phyloP scores from a whole-genome alignment of 345 rosid species.

The Reutealis trisperma region DNA sequence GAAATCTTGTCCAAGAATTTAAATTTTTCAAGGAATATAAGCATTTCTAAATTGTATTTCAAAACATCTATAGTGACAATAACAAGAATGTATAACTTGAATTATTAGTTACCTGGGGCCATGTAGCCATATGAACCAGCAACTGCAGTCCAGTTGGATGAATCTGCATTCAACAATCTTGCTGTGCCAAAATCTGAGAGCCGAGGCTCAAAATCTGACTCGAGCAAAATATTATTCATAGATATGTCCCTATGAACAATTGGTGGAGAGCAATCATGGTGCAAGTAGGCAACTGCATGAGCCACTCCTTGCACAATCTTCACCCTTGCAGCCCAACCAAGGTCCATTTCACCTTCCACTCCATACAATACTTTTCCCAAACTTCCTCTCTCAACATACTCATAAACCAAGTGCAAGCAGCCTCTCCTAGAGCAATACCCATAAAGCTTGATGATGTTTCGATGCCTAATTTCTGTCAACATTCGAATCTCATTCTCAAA shows the following conservation, averaged over 20 bases:
- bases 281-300: constrained; percentile 71
- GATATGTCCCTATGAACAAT: constrained; percentile 70
- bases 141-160: constrained; percentile 63
- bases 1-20: too few relatives aligned
- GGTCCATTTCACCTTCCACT: constrained; percentile 31
- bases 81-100: background rate
- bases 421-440: constrained; percentile 59
- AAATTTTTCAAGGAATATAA: too few relatives aligned
- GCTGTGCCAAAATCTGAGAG: constrained; percentile 76
- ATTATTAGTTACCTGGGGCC: constrained; percentile 62
- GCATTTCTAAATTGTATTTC: too few relatives aligned
- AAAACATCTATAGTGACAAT: too few relatives aligned
- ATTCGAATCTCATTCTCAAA: constrained; percentile 59
- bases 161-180: constrained; percentile 43
- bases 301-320: constrained; percentile 60
- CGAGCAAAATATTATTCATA: constrained; percentile 56
- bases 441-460: constrained; percentile 64
- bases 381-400: constrained; percentile 59
- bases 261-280: constrained; percentile 62
- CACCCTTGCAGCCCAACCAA: constrained; percentile 51
- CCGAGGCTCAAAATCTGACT: constrained; percentile 48
- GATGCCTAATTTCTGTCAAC: constrained; percentile 55
- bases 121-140: constrained; percentile 76
- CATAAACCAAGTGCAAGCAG: constrained; percentile 55
- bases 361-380: constrained; percentile 48